Percentiles rank a stretch among this genome's conserved stretches.
These are phyloP conservation scores for Ceratopteris richardii DNA, from an alignment of 75 land plant genomes.

Conservation along the genomic window DNA sequence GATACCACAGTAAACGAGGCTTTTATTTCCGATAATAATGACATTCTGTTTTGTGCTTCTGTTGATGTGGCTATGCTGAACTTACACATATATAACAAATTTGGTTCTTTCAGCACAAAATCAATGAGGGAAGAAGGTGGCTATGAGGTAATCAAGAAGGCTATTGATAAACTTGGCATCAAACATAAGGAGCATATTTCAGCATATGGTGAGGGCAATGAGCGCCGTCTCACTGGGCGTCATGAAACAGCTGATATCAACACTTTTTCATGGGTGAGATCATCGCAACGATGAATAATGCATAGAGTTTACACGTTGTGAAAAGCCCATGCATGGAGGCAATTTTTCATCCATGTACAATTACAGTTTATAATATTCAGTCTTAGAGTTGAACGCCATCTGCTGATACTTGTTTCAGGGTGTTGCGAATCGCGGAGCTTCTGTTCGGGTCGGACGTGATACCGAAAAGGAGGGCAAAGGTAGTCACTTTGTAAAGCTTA, in stretches of 20 bases:
- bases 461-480: constrained; percentile 64
- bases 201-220: no score
- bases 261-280: constrained; percentile 23
- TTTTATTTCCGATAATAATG: no score
- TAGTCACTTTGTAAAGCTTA: background rate
- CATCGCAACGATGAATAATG: constrained; percentile 71
- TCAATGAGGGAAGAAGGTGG: constrained; percentile 57
- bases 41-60: no score
- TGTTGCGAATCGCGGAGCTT: no score
- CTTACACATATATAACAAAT: background rate
- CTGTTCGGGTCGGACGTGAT: no score
- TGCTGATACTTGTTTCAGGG: constrained; percentile 70
- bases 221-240: constrained; percentile 23
- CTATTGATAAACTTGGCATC: constrained; percentile 52
- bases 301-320: constrained; percentile 87
- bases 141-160: constrained; percentile 54
- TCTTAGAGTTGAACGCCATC: no score
- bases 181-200: constrained; percentile 73
- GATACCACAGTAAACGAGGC: background rate
- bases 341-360: no score
- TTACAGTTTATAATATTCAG: no score
- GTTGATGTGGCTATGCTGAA: no score
- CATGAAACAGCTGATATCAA: no score
- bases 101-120: constrained; percentile 60
- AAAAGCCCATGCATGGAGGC: no score